Evolutionary conservation across 2,329 filamentous ascomycete species (phyloP), one percentile per base, ranked within the genome.

Genomic region (Monascus ruber): DNA sequence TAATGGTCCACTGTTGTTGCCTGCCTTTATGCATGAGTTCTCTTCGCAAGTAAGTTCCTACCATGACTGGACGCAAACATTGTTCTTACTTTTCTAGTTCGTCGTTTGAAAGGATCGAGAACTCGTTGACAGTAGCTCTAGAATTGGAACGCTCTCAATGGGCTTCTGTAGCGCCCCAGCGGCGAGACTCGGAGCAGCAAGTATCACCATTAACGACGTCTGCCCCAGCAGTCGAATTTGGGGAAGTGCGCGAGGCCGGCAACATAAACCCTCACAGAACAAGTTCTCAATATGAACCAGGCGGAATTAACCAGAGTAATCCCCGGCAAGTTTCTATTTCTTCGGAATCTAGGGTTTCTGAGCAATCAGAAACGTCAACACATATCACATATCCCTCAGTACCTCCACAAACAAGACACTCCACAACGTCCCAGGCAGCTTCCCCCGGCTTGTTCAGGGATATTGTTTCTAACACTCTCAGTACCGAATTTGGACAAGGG

Each of bases 1-100:
- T 58, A 4, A 55, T 55, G 47, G 44, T 53, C 6, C 49, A 58
- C 32, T 48, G 47, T 10, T 56, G 51, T 41, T 51, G 56, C 33
- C 39, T 59, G 24, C 51, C 47, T 36, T 31, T 58, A 26, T 59
- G 52, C 34, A 49, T 55, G 47, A 55, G 48, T 33, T 49, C 49
- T 1, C 52, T 54, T 17, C 46, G 44, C 31, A 52, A 52, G 54
- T 58, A 37, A 45, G 52, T 50, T 3, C 6, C 5, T 24, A 27
- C 10, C 4, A 11, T 24, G 4, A 6, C 5, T 10, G 9, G 8
- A 10, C 7, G 2, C 9, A 3, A 4, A 24, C 26, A 5, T 38
- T 26, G 8, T 26, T 26, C 42, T 46, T 7, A 48, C 24, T 1
- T 2, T 6, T 33, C 17, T 31, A 59, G 53, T 35, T 46, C 46